Conservation (phyloP, 225 moss, liverwort and hornwort species). For the Physcomitrellopsis africana region DNA sequence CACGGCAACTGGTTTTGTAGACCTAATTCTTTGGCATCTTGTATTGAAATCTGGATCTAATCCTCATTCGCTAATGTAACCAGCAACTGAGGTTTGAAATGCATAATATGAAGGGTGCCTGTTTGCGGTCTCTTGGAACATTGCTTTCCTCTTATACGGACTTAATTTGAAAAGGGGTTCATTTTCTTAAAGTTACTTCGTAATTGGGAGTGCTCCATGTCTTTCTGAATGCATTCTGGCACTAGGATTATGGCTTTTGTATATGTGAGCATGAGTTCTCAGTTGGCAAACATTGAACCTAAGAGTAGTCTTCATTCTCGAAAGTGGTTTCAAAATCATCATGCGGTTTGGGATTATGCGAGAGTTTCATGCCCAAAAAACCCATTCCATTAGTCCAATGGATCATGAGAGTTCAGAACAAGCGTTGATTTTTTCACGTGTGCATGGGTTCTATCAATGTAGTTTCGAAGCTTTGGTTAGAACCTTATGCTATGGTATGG, state of each 20-base stretch:
- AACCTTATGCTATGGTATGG: no score
- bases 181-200: not conserved
- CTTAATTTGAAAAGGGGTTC: not conserved
- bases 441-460: no score
- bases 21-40: conserved; percentile 62
- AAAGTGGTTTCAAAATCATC: not conserved
- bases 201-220: not conserved
- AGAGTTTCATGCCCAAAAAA: no score
- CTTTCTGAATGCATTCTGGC: conserved; percentile 6
- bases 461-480: no score
- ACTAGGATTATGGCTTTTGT: conserved; percentile 6
- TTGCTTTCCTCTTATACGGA: conserved; percentile 8
- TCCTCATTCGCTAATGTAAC: conserved; percentile 39
- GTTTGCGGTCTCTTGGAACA: conserved; percentile 25
- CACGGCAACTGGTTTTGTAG: conserved; percentile 45
- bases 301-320: no score
- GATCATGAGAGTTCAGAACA: no score
- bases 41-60: conserved; percentile 57
- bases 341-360: no score
- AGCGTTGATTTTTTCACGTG: no score
- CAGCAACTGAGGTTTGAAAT: conserved; percentile 36
- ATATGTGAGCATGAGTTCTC: not conserved
- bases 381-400: no score
- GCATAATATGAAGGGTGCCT: conserved; percentile 26
- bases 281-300: not conserved